Base-by-base conservation (phyloP, 73 alveolate genomes). In the Stentor roeselii region DNA sequence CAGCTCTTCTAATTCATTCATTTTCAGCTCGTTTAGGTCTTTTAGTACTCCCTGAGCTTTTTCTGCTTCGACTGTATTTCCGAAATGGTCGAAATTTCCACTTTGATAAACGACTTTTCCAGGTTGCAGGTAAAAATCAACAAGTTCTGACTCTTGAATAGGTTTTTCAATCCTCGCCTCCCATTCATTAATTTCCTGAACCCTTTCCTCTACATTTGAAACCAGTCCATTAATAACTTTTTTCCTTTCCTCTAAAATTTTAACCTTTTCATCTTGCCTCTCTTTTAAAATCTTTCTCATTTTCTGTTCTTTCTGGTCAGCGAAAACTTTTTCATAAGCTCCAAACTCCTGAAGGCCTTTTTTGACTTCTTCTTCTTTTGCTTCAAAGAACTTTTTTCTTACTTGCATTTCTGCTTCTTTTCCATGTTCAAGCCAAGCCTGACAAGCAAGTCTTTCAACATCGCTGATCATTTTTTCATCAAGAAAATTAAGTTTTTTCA, bases 401-500 rank as follows among this genome's bases (percentile, higher is more conserved):
- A 90, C 97, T 85, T 94, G 89, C 75, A 41, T 75, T 76, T 95
- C 98, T 2, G 91, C 95, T n/a, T 88, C 91, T 39, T 59, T 78
- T 42, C 99, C 99, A 60, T 98, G 98, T 39, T 83, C 83, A 11
- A 87, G 86, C 92, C 93, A 95, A 4, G 99, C 99, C 80, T 94
- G 90, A 3, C 94, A 89, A 14, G 95, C 95, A 0, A 94, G 59
- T 59, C 98, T 84, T 60, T 95, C 99, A 59, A 92, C 94, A 75
- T 94, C 98, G 59, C 90, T 88, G 6, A 95, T 93, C 0, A 98
- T 98, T 32, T 98, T 77, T 76, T 95, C 99, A 89, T 95, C 99
- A 36, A 95, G 86, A 82, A 91, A 94, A 30, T 88, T 86, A 4
- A 95, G 90, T 39, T 84, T 34, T 35, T 82, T 87, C 75, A 95